Conservation (phyloP, 2,329 filamentous ascomycete genomes). For the Colletotrichum liaoningense region DNA sequence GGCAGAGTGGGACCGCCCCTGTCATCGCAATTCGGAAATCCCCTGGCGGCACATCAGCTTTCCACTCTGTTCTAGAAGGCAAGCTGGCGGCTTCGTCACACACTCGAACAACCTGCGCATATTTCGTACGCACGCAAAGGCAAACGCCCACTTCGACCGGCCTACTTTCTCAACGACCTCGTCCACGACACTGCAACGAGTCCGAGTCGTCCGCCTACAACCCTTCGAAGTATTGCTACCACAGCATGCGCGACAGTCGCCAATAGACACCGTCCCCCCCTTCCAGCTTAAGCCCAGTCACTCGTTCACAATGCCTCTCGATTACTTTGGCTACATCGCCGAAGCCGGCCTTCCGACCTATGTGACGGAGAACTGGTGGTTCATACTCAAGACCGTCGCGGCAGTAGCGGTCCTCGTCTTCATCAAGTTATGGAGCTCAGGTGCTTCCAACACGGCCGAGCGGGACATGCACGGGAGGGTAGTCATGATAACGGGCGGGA, state of each 20-base stretch:
- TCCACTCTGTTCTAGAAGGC: conserved; percentile 31
- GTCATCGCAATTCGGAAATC: conserved; percentile 11
- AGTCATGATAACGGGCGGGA: conserved; percentile 93
- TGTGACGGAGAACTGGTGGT: conserved; percentile 57
- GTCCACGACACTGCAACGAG: not conserved
- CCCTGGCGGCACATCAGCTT: conserved; percentile 16
- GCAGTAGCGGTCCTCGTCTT: conserved; percentile 53
- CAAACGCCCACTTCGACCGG: not conserved
- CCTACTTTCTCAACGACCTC: conserved; percentile 7
- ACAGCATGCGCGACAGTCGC: conserved; percentile 3
- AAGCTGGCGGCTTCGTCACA: conserved; percentile 16
- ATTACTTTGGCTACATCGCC: conserved; percentile 59
- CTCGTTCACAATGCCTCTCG: conserved; percentile 60
- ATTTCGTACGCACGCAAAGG: not conserved
- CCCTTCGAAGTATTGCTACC: not conserved
- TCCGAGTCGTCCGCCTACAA: not conserved
- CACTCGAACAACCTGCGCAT: not conserved
- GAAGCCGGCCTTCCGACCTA: conserved; percentile 62
- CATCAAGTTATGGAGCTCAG: conserved; percentile 81
- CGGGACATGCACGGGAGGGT: conserved; percentile 93
- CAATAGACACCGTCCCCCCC: not conserved
- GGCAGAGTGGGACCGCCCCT: conserved; percentile 21
- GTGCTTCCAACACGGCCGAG: conserved; percentile 79
- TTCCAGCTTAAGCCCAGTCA: not conserved
- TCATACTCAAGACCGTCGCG: conserved; percentile 52